Evolutionary conservation across 164 flowering plant genomes (phyloP).

Genomic region (Umbilicus rupestris): DNA sequence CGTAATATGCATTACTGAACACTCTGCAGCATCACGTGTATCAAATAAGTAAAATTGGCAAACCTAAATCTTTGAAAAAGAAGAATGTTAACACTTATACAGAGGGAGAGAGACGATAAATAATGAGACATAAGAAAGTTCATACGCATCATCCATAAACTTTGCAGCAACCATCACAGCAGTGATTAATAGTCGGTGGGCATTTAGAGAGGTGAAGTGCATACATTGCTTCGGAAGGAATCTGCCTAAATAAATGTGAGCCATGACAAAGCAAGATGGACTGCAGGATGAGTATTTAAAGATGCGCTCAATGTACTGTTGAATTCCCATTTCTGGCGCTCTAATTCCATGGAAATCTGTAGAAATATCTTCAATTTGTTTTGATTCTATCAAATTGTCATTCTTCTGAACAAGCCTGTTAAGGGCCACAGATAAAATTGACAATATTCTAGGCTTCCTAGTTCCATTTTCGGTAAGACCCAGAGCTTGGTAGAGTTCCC

Average conservation of each 20-base stretch:
- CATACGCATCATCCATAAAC: slow-evolving; percentile 80
- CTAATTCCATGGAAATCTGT: slow-evolving; percentile 68
- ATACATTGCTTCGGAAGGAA: slow-evolving; percentile 32
- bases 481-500: slow-evolving; percentile 33
- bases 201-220: slow-evolving; percentile 58
- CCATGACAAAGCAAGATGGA: slow-evolving; percentile 81
- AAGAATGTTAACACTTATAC: too few species aligned
- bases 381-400: slow-evolving; percentile 39
- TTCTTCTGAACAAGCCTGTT: slow-evolving; percentile 52
- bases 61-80: too few species aligned
- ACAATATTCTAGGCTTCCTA: slow-evolving; percentile 37
- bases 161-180: slow-evolving; percentile 77
- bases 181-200: slow-evolving; percentile 79
- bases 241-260: slow-evolving; percentile 60
- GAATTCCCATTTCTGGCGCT: slow-evolving; percentile 54
- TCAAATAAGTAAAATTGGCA: neutral
- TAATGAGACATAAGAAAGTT: slow-evolving; percentile 2
- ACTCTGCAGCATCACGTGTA: slow-evolving; percentile 38
- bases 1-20: slow-evolving; percentile 82
- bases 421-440: slow-evolving; percentile 45
- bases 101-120: too few species aligned
- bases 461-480: slow-evolving; percentile 40
- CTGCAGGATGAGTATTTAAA: slow-evolving; percentile 81
- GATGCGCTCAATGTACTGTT: slow-evolving; percentile 65
- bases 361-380: slow-evolving; percentile 33